Base-by-base conservation (phyloP, 2,329 filamentous ascomycete species). In the Colletotrichum sublineola region DNA sequence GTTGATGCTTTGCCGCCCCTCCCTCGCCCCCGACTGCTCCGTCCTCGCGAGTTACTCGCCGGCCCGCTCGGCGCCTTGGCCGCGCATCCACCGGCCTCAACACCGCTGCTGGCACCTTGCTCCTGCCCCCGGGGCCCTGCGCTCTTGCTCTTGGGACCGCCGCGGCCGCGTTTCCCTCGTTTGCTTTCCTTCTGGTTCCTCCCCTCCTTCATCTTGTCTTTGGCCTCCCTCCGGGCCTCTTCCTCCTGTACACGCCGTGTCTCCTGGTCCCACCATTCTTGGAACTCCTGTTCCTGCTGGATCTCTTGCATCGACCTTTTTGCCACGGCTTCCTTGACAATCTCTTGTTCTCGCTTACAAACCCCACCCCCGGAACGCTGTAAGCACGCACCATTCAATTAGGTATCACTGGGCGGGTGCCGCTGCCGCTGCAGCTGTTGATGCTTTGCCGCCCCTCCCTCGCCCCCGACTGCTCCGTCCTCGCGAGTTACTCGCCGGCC, bases 211-310 rank as follows among this genome's bases (percentile, higher is more conserved):
- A 84, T 85, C 75, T 87, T 84, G 56, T 83, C 82, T 70, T 81
- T 82, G 44, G 78, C 78, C 33, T 80, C 78, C 62, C 83, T 80
- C 56, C 82, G 78, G 3, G 86, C 85, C 73, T 89, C 88, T 73
- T 90, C 90, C 75, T 92, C 89, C 75, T 92, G 91, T 48, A 92
- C 89, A 38, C 93, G 87, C 72, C 88, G 87, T 77, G 92, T 94
- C 81, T 97, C 95, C 74, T 93, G 91, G 75, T 97, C 94, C 95
- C 95, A 97, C 95, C 95, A 97, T 80, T 97, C 92, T 79, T 98
- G 94, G 80, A 99, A 99, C 63, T 94, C 94, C 79, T 99, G 96
- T 82, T 99, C 96, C 75, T 96, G 91, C 80, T 99, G 96, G 71
- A 99, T 99, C 74, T 98, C 96, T 78, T 97, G 92, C 40, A 99